These are phyloP conservation scores for Kandelia obovata DNA, from an alignment of 345 rosid species.

Conservation along the genomic window DNA sequence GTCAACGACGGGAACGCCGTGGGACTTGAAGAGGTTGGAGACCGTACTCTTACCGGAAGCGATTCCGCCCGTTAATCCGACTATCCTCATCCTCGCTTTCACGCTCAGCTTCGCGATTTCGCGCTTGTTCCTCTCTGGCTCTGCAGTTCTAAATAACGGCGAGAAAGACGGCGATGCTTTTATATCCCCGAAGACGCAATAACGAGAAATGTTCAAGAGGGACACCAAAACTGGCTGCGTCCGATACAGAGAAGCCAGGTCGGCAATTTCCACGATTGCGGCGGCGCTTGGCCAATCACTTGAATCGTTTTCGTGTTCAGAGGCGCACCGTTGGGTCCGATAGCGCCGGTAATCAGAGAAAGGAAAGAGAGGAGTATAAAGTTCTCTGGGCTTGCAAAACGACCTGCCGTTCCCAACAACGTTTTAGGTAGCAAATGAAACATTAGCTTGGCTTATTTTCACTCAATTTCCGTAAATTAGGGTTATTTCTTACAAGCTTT, in stretches of 20 bases:
- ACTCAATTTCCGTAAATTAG: too few species aligned
- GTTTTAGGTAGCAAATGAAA: background rate
- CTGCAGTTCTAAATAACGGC: too few species aligned
- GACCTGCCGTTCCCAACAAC: background rate
- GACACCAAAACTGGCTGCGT: too few species aligned
- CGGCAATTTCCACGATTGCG: too few species aligned
- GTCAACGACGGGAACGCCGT: conserved; percentile 69
- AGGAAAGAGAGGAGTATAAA: background rate
- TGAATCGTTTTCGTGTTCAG: too few species aligned
- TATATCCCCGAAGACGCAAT: too few species aligned
- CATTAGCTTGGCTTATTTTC: too few species aligned
- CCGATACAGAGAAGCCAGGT: too few species aligned
- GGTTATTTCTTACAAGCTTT: too few species aligned
- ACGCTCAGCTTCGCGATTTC: background rate
- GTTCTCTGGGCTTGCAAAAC: background rate
- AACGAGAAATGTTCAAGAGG: too few species aligned
- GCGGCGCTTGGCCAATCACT: too few species aligned
- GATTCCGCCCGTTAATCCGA: conserved; percentile 87
- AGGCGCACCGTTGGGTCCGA: background rate
- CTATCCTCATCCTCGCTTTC: conserved; percentile 56
- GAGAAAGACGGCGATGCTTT: too few species aligned
- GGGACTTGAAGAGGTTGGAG: conserved; percentile 70
- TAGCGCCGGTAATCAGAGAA: background rate
- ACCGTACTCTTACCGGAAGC: conserved; percentile 90
- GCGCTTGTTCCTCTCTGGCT: background rate